Conservation (phyloP, 78 protist species). For the Cavenderia fasciculata region DNA sequence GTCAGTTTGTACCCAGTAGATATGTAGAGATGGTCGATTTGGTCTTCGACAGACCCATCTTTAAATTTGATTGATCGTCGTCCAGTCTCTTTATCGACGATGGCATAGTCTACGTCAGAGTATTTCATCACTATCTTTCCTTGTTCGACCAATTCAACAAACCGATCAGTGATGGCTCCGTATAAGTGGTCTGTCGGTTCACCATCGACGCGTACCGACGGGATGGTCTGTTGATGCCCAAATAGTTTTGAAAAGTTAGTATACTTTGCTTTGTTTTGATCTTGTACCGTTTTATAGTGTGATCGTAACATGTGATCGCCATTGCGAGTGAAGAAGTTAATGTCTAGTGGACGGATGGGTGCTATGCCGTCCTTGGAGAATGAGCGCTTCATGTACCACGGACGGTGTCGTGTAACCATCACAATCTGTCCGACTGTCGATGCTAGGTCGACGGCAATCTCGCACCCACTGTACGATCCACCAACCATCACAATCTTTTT, state of each 20-base stretch:
- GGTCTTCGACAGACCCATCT: neutral
- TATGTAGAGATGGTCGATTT: neutral
- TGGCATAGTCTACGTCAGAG: neutral
- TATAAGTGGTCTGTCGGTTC: too few relatives aligned
- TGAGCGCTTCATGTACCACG: neutral
- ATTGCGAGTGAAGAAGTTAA: too few relatives aligned
- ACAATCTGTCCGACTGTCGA: neutral
- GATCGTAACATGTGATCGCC: too few relatives aligned
- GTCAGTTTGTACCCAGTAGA: neutral
- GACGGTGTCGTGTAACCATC: neutral
- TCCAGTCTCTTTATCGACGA: neutral
- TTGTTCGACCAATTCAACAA: neutral
- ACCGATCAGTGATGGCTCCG: neutral
- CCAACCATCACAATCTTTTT: neutral
- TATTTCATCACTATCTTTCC: neutral
- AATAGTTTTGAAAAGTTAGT: too few relatives aligned
- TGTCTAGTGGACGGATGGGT: neutral
- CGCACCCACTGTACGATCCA: neutral
- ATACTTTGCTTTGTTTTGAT: too few relatives aligned
- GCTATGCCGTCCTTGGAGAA: neutral
- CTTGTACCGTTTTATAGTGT: too few relatives aligned
- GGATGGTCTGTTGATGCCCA: too few relatives aligned
- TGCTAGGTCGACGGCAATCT: neutral
- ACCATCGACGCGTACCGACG: too few relatives aligned
- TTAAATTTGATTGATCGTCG: neutral